A percentile compares a stretch with the other conserved stretches of the same genome.
Evolutionary conservation across 1,139 yeast species (phyloP).

Genomic region (Pneumocystis murina): DNA sequence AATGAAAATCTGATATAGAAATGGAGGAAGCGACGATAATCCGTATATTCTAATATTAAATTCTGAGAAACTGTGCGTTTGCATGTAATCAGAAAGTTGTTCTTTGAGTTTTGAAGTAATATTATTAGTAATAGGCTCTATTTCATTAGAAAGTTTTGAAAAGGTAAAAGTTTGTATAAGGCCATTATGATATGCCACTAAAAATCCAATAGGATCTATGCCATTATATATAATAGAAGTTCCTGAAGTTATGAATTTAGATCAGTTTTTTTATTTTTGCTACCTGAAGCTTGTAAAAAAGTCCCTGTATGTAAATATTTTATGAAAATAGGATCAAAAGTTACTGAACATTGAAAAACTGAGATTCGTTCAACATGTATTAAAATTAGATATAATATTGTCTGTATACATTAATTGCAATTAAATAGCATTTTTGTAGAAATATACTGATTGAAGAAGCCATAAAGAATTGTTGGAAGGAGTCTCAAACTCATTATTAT

Average conservation of each 20-base stretch:
- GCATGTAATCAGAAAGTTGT: not conserved
- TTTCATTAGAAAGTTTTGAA: not conserved
- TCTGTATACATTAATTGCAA: not conserved
- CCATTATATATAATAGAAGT: not conserved
- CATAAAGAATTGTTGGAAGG: not conserved
- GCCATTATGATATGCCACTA: not conserved
- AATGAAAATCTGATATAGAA: not conserved
- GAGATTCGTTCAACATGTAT: not conserved
- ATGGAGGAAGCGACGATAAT: not conserved
- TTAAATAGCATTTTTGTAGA: not conserved
- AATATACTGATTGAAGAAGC: not conserved
- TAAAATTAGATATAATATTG: not conserved
- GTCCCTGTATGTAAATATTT: not conserved
- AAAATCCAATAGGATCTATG: not conserved
- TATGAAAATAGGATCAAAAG: not conserved
- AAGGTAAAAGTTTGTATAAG: not conserved
- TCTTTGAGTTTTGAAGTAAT: not conserved
- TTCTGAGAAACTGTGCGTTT: not conserved
- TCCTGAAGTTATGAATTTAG: not conserved
- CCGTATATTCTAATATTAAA: not conserved
- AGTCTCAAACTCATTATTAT: not conserved
- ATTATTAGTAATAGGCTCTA: not conserved
- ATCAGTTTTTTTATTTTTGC: not conserved
- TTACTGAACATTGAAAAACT: not conserved
- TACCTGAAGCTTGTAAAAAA: not conserved